Conservation (phyloP, 495 filamentous ascomycete species). For the Chaetomidium leptoderma region DNA sequence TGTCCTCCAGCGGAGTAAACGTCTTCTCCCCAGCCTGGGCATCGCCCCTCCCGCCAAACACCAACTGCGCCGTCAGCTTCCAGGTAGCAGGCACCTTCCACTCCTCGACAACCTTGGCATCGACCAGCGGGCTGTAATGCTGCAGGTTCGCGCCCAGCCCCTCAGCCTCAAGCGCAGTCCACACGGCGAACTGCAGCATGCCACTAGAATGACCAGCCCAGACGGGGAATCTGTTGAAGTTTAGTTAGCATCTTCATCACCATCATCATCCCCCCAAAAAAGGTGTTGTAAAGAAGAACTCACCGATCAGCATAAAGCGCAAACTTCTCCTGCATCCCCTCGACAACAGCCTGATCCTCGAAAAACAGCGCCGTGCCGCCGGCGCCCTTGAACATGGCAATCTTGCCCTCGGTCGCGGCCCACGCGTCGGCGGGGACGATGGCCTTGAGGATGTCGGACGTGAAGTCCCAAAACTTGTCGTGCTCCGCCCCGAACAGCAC, state of each 20-base stretch:
- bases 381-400: constrained; percentile 51
- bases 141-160: constrained; percentile 70
- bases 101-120: constrained; percentile 49
- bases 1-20: constrained; percentile 52
- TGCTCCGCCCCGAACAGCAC: constrained; percentile 60
- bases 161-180: constrained; percentile 64
- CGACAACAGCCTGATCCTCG: constrained; percentile 52
- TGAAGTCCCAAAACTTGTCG: constrained; percentile 61
- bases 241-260: background rate
- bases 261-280: background rate
- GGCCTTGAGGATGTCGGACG: constrained; percentile 49
- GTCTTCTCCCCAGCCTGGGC: constrained; percentile 52
- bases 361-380: constrained; percentile 66
- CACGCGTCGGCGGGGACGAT: constrained; percentile 54
- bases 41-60: constrained; percentile 52
- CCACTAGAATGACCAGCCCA: constrained; percentile 59
- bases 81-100: constrained; percentile 59
- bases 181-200: constrained; percentile 65
- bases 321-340: constrained; percentile 50
- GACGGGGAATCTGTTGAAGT: constrained; percentile 46
- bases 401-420: constrained; percentile 42
- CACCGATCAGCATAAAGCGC: constrained; percentile 51
- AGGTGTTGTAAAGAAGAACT: constrained; percentile 3
- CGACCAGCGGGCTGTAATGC: constrained; percentile 68
- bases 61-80: constrained; percentile 57